Evolutionary conservation across 345 rosid species (phyloP), one percentile per base, ranked within the genome.

Genomic region (Dipteronia sinensis): DNA sequence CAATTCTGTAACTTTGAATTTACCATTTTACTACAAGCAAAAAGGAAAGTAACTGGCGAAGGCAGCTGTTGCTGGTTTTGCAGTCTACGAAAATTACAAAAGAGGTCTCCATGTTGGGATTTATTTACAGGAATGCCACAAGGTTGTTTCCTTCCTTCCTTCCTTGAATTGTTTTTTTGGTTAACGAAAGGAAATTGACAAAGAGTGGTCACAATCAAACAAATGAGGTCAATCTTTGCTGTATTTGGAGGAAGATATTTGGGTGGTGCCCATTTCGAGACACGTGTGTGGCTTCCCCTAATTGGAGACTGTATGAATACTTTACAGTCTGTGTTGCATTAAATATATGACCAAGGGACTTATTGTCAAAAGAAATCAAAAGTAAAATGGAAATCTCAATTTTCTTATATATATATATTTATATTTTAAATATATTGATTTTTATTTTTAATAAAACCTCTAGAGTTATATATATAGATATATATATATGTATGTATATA

Each of bases 301-400:
- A 29, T 56, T 72, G 34, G 53, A 9, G n/a, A 77, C 71, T 58
- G 79, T 56, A 58, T 65, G 75, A 2, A 11, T n/a, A 29, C 86
- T 81, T 83, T 77, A 80, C 86, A 80, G 83, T 23, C 86, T 80
- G 86, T 79, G 81, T 71, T 74, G 86, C 83, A 77, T 80, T 83
- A 46, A 80, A 74, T 34, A 5, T 34, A 34, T 71, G 77, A 66
- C 31, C 58, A 78, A 67, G 65, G 71, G 67, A 68, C 70, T 63
- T n/a, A 38, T 75, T 20, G 44, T n/a, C 68, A 51, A n/a, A 31
- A 65, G 49, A 46, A 11, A 46, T 10, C 3, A 10, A 46, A 46
- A 46, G 10, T 42, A 42, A 8, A 42, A 34, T 34, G 38, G 38
- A 34, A 34, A 34, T 34, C 38, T 4, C 38, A 34, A 34, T 34